These are phyloP conservation scores for Xanthoceras sorbifolium DNA, from an alignment of 345 rosid species.

Conservation along the genomic window DNA sequence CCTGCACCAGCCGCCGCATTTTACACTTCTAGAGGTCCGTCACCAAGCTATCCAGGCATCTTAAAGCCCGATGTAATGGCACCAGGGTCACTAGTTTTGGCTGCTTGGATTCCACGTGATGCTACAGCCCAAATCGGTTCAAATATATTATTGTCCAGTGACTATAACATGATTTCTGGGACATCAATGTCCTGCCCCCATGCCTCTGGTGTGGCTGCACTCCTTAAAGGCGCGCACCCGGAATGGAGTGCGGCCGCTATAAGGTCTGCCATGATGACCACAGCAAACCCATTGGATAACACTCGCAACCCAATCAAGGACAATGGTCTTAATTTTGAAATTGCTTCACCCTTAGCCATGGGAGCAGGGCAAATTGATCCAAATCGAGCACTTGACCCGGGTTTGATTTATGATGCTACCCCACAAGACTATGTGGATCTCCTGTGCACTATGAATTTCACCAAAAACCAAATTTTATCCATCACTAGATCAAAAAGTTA, in stretches of 20 bases:
- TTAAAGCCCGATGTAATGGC: slow-evolving; percentile 61
- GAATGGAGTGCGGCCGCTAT: slow-evolving; percentile 58
- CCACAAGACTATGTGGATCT: slow-evolving; percentile 45
- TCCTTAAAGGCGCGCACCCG: slow-evolving; percentile 47
- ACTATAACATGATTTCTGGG: slow-evolving; percentile 47
- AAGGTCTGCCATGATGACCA: slow-evolving; percentile 57
- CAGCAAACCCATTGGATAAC: slow-evolving; percentile 44
- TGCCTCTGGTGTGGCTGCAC: slow-evolving; percentile 54
- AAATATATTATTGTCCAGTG: slow-evolving; percentile 20
- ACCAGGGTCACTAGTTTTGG: slow-evolving; percentile 51
- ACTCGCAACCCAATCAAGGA: slow-evolving; percentile 35
- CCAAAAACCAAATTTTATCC: slow-evolving; percentile 34
- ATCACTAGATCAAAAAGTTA: slow-evolving; percentile 40
- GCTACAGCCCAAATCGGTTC: slow-evolving; percentile 7
- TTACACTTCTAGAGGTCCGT: slow-evolving; percentile 60
- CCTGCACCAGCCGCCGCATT: slow-evolving; percentile 41
- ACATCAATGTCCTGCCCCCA: slow-evolving; percentile 71
- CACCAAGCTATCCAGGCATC: slow-evolving; percentile 42
- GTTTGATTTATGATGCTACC: slow-evolving; percentile 46
- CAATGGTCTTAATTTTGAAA: not conserved
- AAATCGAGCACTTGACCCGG: slow-evolving; percentile 45
- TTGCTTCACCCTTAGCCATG: slow-evolving; percentile 44
- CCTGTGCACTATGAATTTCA: slow-evolving; percentile 43
- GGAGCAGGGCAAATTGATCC: slow-evolving; percentile 49
- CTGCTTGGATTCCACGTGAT: slow-evolving; percentile 42